These are phyloP conservation scores for Phytophthora multivora DNA, from an alignment of 352 stramenopile genomes.

Conservation along the genomic window DNA sequence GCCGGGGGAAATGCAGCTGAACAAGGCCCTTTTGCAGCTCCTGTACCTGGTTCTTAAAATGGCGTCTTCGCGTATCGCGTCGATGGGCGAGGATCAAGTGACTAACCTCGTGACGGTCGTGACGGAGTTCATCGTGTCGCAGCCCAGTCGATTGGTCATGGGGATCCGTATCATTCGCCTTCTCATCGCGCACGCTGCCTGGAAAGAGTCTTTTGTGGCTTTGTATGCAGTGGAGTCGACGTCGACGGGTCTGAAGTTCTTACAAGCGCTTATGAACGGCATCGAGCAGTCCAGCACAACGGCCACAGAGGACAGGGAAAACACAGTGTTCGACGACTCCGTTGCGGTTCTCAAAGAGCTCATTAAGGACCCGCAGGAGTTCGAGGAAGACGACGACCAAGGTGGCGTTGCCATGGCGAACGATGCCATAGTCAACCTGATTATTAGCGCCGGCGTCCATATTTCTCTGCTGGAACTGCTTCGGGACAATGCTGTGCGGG, in stretches of 20 bases:
- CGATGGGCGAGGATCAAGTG: conserved; percentile 61
- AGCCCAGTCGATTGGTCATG: conserved; percentile 54
- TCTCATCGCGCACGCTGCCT: conserved; percentile 62
- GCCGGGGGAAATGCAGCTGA: conserved; percentile 36
- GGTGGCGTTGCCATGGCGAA: conserved; percentile 54
- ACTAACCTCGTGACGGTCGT: conserved; percentile 69
- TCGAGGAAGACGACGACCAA: conserved; percentile 33
- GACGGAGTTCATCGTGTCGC: conserved; percentile 69
- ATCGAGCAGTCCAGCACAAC: conserved; percentile 51
- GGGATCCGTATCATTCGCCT: conserved; percentile 78
- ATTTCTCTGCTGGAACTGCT: conserved; percentile 71
- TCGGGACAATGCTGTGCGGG: conserved; percentile 33
- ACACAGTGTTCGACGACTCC: conserved; percentile 63
- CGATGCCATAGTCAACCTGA: conserved; percentile 61
- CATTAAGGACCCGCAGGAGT: conserved; percentile 36
- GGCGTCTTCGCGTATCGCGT: conserved; percentile 54
- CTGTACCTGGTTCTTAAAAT: conserved; percentile 73
- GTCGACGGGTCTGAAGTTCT: conserved; percentile 63
- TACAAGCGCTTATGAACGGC: conserved; percentile 62
- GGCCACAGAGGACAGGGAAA: conserved; percentile 26
- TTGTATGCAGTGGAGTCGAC: conserved; percentile 71
- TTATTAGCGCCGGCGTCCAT: conserved; percentile 74
- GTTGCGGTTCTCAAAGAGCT: conserved; percentile 68
- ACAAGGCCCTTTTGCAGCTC: conserved; percentile 63
- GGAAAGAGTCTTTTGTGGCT: conserved; percentile 78